phyloP scores from a whole-genome alignment of 2,329 filamentous ascomycete genomes.

The Fusarium austroafricanum region DNA sequence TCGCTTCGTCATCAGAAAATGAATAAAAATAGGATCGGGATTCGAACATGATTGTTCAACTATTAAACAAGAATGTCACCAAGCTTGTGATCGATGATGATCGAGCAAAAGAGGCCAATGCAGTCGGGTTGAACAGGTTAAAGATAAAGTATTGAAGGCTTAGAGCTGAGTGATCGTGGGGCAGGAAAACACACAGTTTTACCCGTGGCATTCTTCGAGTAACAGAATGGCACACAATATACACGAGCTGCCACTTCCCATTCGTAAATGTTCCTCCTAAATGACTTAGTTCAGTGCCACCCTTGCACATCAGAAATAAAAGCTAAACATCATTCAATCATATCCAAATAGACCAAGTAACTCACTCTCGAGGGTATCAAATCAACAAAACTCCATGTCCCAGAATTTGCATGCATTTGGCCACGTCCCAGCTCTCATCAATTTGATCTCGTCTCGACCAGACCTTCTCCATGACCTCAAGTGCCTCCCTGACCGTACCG shows the following conservation, averaged over 20 bases:
- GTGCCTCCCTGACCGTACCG: conserved; percentile 58
- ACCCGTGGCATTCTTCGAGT: neutral
- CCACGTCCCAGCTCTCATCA: conserved; percentile 59
- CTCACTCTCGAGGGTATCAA: conserved; percentile 45
- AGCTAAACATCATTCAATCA: neutral
- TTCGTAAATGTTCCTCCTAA: neutral
- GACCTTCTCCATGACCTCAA: conserved; percentile 60
- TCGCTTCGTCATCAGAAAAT: conserved; percentile 33
- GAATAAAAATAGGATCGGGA: conserved; percentile 29
- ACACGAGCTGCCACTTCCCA: neutral
- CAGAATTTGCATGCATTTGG: conserved; percentile 56
- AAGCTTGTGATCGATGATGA: neutral
- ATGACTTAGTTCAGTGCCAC: neutral
- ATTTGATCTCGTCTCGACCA: conserved; percentile 56
- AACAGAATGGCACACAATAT: neutral
- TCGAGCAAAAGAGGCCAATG: neutral
- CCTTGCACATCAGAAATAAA: neutral
- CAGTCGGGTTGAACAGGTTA: neutral
- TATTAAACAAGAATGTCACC: neutral
- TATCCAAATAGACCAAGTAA: neutral
- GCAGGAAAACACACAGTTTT: too few relatives aligned
- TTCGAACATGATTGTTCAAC: conserved; percentile 21
- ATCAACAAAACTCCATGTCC: conserved; percentile 56
- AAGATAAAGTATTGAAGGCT: neutral
- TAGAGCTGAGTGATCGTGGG: neutral